These are phyloP conservation scores for Sordariomycetes sp. DNA, from an alignment of 2,329 filamentous ascomycete species.

Conservation along the genomic window DNA sequence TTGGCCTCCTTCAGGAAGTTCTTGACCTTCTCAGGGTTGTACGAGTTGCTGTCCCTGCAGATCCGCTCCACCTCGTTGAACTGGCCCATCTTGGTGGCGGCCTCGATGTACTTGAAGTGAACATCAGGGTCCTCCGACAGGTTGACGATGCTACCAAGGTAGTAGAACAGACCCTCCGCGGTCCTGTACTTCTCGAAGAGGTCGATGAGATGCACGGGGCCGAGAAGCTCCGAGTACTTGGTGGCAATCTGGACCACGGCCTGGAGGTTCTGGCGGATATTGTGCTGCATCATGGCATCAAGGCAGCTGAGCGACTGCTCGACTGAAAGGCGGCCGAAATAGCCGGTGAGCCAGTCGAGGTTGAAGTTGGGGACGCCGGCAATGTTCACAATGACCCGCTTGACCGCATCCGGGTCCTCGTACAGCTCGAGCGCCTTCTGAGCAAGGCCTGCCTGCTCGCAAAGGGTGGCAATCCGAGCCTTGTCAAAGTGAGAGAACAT, in stretches of 20 bases:
- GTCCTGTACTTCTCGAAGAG: conserved; percentile 97
- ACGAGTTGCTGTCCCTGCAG: conserved; percentile 82
- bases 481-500: conserved; percentile 99
- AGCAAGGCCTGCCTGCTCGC: conserved; percentile 80
- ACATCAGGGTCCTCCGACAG: conserved; percentile 91
- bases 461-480: conserved; percentile 73
- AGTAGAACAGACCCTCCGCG: conserved; percentile 93
- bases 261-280: conserved; percentile 94
- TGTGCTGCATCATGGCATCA: conserved; percentile 90
- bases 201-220: conserved; percentile 76
- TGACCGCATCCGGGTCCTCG: conserved; percentile 78
- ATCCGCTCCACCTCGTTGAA: conserved; percentile 94
- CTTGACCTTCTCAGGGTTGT: conserved; percentile 92
- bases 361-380: conserved; percentile 73
- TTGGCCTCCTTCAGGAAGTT: conserved; percentile 98
- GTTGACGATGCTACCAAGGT: conserved; percentile 95
- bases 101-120: conserved; percentile 98
- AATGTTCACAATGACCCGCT: conserved; percentile 78
- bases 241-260: conserved; percentile 91
- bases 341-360: conserved; percentile 80
- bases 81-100: conserved; percentile 85
- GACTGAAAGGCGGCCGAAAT: conserved; percentile 88
- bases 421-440: conserved; percentile 90
- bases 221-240: conserved; percentile 93
- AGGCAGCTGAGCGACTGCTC: conserved; percentile 90